Evolutionary conservation across 345 rosid genomes (phyloP).

Genomic region (Abelmoschus esculentus): DNA sequence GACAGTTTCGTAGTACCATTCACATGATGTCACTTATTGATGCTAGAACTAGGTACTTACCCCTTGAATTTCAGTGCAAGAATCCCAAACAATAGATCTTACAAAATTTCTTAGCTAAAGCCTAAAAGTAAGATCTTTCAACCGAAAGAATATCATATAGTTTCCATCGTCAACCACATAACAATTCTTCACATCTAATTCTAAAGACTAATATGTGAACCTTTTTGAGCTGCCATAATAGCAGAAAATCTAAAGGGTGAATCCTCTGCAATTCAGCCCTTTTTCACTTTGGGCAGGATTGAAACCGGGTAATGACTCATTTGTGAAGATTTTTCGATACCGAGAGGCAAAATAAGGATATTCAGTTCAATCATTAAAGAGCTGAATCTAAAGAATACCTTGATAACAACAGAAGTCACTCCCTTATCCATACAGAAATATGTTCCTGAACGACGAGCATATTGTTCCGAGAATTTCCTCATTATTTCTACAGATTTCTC

Average conservation of each 20-base stretch:
- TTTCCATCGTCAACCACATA: background rate
- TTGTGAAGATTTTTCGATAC: background rate
- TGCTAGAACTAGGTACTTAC: background rate
- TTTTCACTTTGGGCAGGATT: background rate
- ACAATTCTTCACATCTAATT: background rate
- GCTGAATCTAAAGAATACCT: slow-evolving; percentile 34
- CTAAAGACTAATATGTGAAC: background rate
- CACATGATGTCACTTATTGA: background rate
- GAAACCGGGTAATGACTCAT: background rate
- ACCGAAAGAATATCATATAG: background rate
- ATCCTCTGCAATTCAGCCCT: background rate
- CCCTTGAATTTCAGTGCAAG: background rate
- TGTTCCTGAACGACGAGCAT: slow-evolving; percentile 88
- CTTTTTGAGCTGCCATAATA: background rate
- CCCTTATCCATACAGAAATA: slow-evolving; percentile 89
- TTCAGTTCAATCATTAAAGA: background rate
- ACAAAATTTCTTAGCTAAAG: background rate
- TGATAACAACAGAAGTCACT: slow-evolving; percentile 90
- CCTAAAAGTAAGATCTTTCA: background rate
- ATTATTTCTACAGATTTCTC: slow-evolving; percentile 84
- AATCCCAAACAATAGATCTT: background rate
- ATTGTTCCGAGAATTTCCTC: slow-evolving; percentile 99
- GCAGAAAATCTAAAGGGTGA: background rate
- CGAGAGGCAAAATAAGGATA: background rate
- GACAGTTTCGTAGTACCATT: background rate